Percentiles rank a stretch among this genome's conserved stretches.
These are phyloP conservation scores for Yamadazyma takamatsuzukensis DNA, from an alignment of 805 yeast genomes.

Conservation along the genomic window DNA sequence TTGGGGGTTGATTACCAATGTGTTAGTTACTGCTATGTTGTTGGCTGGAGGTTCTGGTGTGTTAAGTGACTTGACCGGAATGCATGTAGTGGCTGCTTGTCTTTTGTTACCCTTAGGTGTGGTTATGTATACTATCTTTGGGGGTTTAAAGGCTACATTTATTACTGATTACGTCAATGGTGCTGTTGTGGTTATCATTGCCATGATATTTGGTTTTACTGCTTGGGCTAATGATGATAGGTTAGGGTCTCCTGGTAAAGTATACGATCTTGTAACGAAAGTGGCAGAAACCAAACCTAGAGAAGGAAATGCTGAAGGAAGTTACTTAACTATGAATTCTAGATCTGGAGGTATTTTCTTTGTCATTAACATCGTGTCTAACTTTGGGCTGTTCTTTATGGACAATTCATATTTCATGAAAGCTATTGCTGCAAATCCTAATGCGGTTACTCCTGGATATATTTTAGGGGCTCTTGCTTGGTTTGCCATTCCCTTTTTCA, in stretches of 20 bases:
- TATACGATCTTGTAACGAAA: slow-evolving; percentile 69
- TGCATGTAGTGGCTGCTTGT: slow-evolving; percentile 74
- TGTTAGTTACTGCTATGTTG: slow-evolving; percentile 89
- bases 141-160: slow-evolving; percentile 45
- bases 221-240: slow-evolving; percentile 66
- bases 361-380: slow-evolving; percentile 82
- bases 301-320: slow-evolving; percentile 78
- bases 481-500: slow-evolving; percentile 85
- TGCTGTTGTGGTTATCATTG: slow-evolving; percentile 65
- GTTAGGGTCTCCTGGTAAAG: slow-evolving; percentile 78
- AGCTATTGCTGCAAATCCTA: slow-evolving; percentile 83
- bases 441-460: slow-evolving; percentile 83
- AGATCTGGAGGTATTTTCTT: slow-evolving; percentile 84
- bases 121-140: slow-evolving; percentile 39
- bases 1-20: slow-evolving; percentile 84
- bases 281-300: slow-evolving; percentile 63
- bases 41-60: slow-evolving; percentile 89
- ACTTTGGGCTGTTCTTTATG: slow-evolving; percentile 82
- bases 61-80: slow-evolving; percentile 74
- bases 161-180: slow-evolving; percentile 44
- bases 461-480: slow-evolving; percentile 85
- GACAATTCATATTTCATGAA: slow-evolving; percentile 89
- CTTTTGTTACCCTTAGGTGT: slow-evolving; percentile 82
- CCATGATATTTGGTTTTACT: slow-evolving; percentile 76
- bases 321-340: slow-evolving; percentile 84